Percentiles rank a stretch among this genome's conserved stretches.
Evolutionary conservation across 2,329 filamentous ascomycete species (phyloP).

Genomic region (Microsporum canis): DNA sequence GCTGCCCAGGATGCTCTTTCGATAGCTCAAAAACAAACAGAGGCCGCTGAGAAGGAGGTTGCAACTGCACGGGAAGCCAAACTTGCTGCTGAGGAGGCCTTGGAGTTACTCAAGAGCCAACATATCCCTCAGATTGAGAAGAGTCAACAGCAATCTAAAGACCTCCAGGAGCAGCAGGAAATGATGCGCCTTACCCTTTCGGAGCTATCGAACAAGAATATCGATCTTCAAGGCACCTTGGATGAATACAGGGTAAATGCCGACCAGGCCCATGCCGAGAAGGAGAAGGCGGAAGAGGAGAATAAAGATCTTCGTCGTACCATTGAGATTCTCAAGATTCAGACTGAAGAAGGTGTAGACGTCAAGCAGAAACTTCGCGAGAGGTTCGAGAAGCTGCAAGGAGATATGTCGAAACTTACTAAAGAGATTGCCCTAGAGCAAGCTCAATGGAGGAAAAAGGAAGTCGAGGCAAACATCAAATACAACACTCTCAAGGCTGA

Average conservation of each 20-base stretch:
- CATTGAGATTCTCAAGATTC: constrained; percentile 60
- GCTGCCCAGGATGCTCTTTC: constrained; percentile 60
- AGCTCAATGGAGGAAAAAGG: constrained; percentile 59
- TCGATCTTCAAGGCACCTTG: constrained; percentile 48
- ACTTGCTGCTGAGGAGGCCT: constrained; percentile 54
- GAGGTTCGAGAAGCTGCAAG: constrained; percentile 75
- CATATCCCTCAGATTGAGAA: constrained; percentile 55
- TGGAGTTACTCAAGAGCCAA: constrained; percentile 57
- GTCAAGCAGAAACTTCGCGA: constrained; percentile 71
- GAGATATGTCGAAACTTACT: constrained; percentile 71
- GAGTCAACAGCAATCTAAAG: constrained; percentile 53
- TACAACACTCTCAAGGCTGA: constrained; percentile 46
- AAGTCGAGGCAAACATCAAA: constrained; percentile 45
- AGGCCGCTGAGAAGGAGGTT: constrained; percentile 50
- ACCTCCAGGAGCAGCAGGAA: constrained; percentile 57
- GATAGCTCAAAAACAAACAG: constrained; percentile 59
- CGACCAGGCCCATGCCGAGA: constrained; percentile 48
- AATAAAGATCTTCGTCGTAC: constrained; percentile 65
- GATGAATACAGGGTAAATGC: constrained; percentile 53
- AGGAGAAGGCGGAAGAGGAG: constrained; percentile 45
- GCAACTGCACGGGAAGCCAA: constrained; percentile 38
- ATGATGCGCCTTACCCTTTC: constrained; percentile 42
- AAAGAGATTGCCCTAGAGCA: constrained; percentile 75
- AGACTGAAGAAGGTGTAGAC: constrained; percentile 75
- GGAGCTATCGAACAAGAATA: constrained; percentile 48